Base-by-base conservation (phyloP, 73 alveolate species). In the Paramecium octaurelia region DNA sequence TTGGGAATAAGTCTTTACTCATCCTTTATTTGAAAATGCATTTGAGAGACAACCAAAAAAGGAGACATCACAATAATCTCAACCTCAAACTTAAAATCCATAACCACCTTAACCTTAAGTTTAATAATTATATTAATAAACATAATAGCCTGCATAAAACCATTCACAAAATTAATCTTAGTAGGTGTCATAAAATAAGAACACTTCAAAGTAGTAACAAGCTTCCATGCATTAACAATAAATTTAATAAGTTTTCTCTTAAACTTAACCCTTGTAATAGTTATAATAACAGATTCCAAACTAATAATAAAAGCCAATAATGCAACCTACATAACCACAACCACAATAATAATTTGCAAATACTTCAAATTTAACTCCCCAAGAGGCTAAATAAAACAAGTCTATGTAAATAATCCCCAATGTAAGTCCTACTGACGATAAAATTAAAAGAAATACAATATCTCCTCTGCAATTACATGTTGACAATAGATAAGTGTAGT, bases 1-100 rank as follows among this genome's bases (percentile, higher is more conserved):
- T 21, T 80, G 91, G 91, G 91, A 80, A 23, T 24, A 80, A 27
- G 91, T 80, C 6, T 80, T 80, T 80, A 80, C 91, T 42, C 91
- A 80, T 48, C 91, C 91, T 6, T 42, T 80, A 43, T 80, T 80
- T 44, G 91, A 80, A 46, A 80, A 80, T 44, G 91, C 91, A 16
- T 80, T 80, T 80, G 91, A 80, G n/a, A 80, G 75, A 24, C 23
- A 80, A 80, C 91, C 70, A 48, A 23, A 80, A 46, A 80, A 73
- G 21, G 59, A 73, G 2, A 21, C 40, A 1, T 7, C 1, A 18
- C 5, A 73, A 73, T 38, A 31, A 16, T 3, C 57, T 29, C 9
- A 3, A 31, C 29, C 50, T 27, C 12, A 31, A 73, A 4, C 40
- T 9, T 73, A 73, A 73, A 36, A 73, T n/a, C n/a, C 38, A 73